Base-by-base conservation (phyloP, 371 early-diverging fungal species). In the Basidiobolus meristosporus region DNA sequence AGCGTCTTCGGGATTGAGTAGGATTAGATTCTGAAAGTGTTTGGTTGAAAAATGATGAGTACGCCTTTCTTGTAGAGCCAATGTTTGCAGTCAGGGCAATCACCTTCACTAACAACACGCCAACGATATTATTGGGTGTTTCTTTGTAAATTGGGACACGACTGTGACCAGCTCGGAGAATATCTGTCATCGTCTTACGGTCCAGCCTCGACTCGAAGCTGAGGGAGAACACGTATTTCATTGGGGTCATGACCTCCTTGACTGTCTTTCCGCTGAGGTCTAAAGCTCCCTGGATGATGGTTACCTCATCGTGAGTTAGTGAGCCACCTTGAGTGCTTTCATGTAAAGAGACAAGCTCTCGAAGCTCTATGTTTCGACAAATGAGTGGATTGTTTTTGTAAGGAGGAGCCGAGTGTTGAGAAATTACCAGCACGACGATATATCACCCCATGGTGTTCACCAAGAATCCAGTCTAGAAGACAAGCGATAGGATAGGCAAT, bases 321-420 rank as follows among this genome's bases (percentile, higher is more conserved):
- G 76, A 78, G 4, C 89, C 92, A 10, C 69, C 74, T 30, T 83
- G 74, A 10, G 31, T 31, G 16, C 34, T 1, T 38, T 74, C 79
- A 50, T 90, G 90, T 22, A 92, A 53, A 1, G 79, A 70, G 1
- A 96, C 88, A n/a, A 96, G 65, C 22, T 89, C 84, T 50, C 88
- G 90, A 6, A 93, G 68, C 42, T 91, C 87, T 44, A 30, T 26
- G 21, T n/a, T n/a, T n/a, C n/a, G n/a, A n/a, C n/a, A n/a, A n/a
- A n/a, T n/a, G n/a, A n/a, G n/a, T n/a, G n/a, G n/a, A n/a, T n/a
- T n/a, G n/a, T n/a, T n/a, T n/a, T n/a, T n/a, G n/a, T n/a, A n/a
- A n/a, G n/a, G 0, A 19, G n/a, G 6, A n/a, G 16, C 18, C 1
- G 15, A 14, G 35, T 19, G 17, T 6, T n/a, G 12, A 26, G 11